Evolutionary conservation across 139 green algal species (phyloP).

Genomic region (Micractinium conductrix): DNA sequence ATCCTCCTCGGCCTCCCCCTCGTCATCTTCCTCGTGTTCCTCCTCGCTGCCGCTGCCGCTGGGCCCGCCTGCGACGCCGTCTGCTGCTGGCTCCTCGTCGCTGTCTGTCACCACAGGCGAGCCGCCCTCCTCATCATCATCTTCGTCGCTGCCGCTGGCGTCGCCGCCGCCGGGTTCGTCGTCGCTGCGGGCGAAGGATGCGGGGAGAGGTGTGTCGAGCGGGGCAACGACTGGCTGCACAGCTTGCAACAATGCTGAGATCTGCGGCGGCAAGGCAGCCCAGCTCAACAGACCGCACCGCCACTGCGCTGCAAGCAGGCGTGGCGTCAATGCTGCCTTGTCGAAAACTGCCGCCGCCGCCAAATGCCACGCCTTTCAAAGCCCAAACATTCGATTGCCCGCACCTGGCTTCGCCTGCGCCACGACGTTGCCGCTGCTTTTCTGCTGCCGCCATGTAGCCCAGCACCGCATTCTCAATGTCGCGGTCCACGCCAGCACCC

Average conservation of each 20-base stretch:
- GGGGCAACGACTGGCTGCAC: too few species aligned
- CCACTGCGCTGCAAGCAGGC: too few species aligned
- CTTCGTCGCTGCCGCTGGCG: slow-evolving; percentile 24
- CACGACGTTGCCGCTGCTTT: slow-evolving; percentile 1
- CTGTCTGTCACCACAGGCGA: neutral
- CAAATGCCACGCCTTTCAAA: too few species aligned
- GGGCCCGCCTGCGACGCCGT: neutral
- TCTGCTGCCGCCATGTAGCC: slow-evolving; percentile 53
- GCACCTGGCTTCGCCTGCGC: too few species aligned
- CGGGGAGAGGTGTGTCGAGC: too few species aligned
- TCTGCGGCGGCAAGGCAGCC: too few species aligned
- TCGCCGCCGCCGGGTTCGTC: too few species aligned
- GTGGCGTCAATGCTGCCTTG: neutral
- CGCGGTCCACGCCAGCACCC: slow-evolving; percentile 49
- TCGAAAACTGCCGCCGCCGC: too few species aligned
- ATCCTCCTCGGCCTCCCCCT: slow-evolving; percentile 1
- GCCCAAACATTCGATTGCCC: too few species aligned
- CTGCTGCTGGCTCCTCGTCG: slow-evolving; percentile 10
- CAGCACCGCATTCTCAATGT: slow-evolving; percentile 60
- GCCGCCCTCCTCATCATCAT: neutral
- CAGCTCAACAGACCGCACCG: too few species aligned
- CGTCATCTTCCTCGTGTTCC: neutral
- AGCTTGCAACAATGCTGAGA: too few species aligned
- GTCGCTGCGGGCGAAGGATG: too few species aligned
- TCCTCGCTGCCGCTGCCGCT: slow-evolving; percentile 1